Evolutionary conservation across 1,284 basidiomycete species (phyloP).

Genomic region (Puccinia triticina): DNA sequence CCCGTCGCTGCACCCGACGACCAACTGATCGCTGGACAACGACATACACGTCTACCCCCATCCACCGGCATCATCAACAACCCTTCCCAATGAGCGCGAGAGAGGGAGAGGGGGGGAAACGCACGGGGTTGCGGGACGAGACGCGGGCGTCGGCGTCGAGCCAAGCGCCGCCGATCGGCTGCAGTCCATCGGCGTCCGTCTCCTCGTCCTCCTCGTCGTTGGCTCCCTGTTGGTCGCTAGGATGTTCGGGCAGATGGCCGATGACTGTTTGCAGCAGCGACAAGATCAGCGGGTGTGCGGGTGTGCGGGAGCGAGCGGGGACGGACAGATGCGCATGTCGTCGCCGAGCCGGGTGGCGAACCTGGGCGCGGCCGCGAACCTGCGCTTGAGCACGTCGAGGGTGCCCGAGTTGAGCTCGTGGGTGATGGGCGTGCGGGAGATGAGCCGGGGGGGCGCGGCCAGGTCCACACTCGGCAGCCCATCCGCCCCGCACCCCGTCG

Average conservation of each 20-base stretch:
- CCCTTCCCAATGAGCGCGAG: background rate
- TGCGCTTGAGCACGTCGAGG: slow-evolving; percentile 44
- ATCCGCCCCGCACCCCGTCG: background rate
- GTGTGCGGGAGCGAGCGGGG: background rate
- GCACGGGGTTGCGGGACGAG: slow-evolving; percentile 36
- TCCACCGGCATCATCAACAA: background rate
- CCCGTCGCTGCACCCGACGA: slow-evolving; percentile 46
- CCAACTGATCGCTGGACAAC: slow-evolving; percentile 46
- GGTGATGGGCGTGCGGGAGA: slow-evolving; percentile 41
- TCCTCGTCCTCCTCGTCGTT: background rate
- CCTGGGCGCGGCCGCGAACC: slow-evolving; percentile 47
- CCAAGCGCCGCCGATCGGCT: slow-evolving; percentile 50
- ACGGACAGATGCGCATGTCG: slow-evolving; percentile 50
- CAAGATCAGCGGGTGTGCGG: background rate
- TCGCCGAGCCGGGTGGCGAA: slow-evolving; percentile 47
- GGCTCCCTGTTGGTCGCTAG: background rate
- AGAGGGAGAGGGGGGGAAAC: background rate
- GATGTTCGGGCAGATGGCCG: slow-evolving; percentile 39
- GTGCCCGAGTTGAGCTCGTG: slow-evolving; percentile 48
- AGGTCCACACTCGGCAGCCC: slow-evolving; percentile 10
- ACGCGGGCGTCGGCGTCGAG: slow-evolving; percentile 30
- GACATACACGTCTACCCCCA: slow-evolving; percentile 48
- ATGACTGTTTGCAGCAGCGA: slow-evolving; percentile 3
- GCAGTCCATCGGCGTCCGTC: slow-evolving; percentile 1
- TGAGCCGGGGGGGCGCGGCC: slow-evolving; percentile 23